Conservation (phyloP, 495 filamentous ascomycete species). For the Hypoxylon lenormandii region DNA sequence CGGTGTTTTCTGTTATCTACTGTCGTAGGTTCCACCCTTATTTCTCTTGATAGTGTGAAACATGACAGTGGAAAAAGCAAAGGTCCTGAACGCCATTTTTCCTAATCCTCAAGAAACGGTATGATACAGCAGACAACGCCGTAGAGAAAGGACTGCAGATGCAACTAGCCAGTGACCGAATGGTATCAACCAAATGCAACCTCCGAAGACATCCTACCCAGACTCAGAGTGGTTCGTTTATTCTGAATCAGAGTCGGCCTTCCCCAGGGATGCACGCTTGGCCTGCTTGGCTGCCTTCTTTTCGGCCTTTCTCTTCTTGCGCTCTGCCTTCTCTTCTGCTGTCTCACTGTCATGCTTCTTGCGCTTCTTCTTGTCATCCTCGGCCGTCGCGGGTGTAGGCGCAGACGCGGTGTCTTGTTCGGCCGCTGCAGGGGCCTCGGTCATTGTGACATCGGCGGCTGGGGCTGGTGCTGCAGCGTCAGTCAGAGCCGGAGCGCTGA, state of each 20-base stretch:
- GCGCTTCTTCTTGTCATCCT: constrained; percentile 74
- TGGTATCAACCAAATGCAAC: constrained; percentile 49
- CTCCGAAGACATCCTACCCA: constrained; percentile 22
- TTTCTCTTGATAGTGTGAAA: constrained; percentile 9
- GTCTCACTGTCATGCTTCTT: constrained; percentile 87
- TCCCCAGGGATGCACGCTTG: constrained; percentile 53
- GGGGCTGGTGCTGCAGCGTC: constrained; percentile 43
- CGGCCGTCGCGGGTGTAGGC: constrained; percentile 55
- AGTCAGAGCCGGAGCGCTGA: constrained; percentile 63
- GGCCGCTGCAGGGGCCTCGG: constrained; percentile 44
- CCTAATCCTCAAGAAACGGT: constrained; percentile 37
- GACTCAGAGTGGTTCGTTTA: constrained; percentile 25
- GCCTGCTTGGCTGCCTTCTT: constrained; percentile 77
- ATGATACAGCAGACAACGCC: constrained; percentile 46
- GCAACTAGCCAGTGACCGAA: constrained; percentile 40
- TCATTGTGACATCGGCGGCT: constrained; percentile 48
- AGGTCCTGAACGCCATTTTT: constrained; percentile 44
- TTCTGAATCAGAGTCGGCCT: constrained; percentile 51
- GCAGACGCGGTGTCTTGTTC: constrained; percentile 55
- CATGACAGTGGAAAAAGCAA: constrained; percentile 20
- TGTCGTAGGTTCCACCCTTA: constrained; percentile 16
- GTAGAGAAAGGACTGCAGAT: constrained; percentile 37
- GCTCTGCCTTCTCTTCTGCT: constrained; percentile 77
- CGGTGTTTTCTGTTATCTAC: constrained; percentile 27
- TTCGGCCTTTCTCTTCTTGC: constrained; percentile 78